Percentiles rank a stretch among this genome's conserved stretches.
Conservation (phyloP, 768 basidiomycete genomes). For the Suillus clintonianus region DNA sequence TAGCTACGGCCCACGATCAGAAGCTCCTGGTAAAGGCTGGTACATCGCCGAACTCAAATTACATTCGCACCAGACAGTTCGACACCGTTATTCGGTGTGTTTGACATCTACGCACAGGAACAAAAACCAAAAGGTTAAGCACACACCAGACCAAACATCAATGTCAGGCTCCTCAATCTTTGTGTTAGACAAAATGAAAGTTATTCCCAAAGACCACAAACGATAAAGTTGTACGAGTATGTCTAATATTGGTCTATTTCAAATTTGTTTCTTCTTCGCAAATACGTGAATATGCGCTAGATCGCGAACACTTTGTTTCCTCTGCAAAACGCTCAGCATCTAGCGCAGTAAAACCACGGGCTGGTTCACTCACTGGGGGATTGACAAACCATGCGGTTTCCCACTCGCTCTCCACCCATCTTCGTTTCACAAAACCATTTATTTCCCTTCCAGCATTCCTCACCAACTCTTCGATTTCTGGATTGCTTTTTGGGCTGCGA, state of each 20-base stretch:
- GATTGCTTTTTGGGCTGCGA: slow-evolving; percentile 49
- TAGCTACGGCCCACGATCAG: too few species aligned
- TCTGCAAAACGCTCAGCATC: slow-evolving; percentile 39
- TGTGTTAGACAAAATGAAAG: slow-evolving; percentile 57
- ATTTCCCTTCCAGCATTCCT: slow-evolving; percentile 57
- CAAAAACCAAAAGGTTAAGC: too few species aligned
- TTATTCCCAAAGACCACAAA: slow-evolving; percentile 2
- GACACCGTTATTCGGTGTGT: too few species aligned
- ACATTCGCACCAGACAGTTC: too few species aligned
- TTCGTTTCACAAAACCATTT: slow-evolving; percentile 57
- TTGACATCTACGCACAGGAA: too few species aligned
- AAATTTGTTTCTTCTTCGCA: slow-evolving; percentile 51
- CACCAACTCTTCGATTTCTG: slow-evolving; percentile 55
- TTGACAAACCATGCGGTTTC: slow-evolving; percentile 94
- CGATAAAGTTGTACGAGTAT: background rate
- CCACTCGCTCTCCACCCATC: slow-evolving; percentile 77
- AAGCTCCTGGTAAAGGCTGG: too few species aligned
- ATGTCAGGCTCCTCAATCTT: too few species aligned
- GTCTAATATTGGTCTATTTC: background rate
- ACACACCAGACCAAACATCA: too few species aligned
- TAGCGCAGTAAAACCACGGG: background rate
- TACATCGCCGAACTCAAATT: too few species aligned
- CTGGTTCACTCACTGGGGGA: slow-evolving; percentile 61
- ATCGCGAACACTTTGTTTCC: slow-evolving; percentile 79
- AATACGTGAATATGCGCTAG: slow-evolving; percentile 90